A percentile compares a stretch with the other conserved stretches of the same genome.
These are phyloP conservation scores for Casuarina equisetifolia DNA, from an alignment of 306 rosid genomes.

Conservation along the genomic window DNA sequence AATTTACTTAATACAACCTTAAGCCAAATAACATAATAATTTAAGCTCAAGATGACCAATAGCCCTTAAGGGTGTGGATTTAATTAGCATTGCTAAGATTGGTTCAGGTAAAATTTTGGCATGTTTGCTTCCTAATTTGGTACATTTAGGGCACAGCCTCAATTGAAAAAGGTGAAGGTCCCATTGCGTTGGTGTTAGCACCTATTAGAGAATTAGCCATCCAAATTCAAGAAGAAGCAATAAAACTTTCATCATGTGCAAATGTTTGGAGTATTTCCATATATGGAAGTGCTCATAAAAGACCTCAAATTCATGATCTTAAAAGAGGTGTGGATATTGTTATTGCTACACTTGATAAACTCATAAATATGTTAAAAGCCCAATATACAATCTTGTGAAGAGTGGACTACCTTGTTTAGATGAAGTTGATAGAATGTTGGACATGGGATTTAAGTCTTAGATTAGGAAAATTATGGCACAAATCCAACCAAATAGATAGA, in stretches of 20 bases:
- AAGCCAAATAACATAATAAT: slow-evolving; percentile 17
- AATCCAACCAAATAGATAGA: slow-evolving; percentile 97
- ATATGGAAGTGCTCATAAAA: slow-evolving; percentile 98
- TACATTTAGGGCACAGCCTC: no score
- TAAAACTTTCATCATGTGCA: slow-evolving; percentile 62
- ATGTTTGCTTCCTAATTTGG: no score
- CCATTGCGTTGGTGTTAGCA: slow-evolving; percentile 77
- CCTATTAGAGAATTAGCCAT: slow-evolving; percentile 94
- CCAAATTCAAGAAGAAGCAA: slow-evolving; percentile 89
- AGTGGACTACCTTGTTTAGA: slow-evolving; percentile 94
- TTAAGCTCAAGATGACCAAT: slow-evolving; percentile 98
- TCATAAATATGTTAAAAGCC: slow-evolving; percentile 96
- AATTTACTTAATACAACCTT: no score
- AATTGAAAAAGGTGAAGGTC: slow-evolving; percentile 65
- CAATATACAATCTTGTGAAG: slow-evolving; percentile 80
- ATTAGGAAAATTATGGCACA: slow-evolving; percentile 72
- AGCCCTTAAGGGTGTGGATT: slow-evolving; percentile 91
- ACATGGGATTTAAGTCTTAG: slow-evolving; percentile 99
- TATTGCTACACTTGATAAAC: slow-evolving; percentile 91
- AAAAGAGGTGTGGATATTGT: slow-evolving; percentile 84
- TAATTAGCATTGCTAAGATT: slow-evolving; percentile 94
- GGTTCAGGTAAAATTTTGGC: slow-evolving; percentile 95
- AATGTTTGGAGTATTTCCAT: slow-evolving; percentile 71
- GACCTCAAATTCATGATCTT: slow-evolving; percentile 95
- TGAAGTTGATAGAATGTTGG: slow-evolving; percentile 98